Evolutionary conservation across 768 basidiomycete genomes (phyloP), one percentile per base, ranked within the genome.

Genomic region (Multifurca ochricompacta): DNA sequence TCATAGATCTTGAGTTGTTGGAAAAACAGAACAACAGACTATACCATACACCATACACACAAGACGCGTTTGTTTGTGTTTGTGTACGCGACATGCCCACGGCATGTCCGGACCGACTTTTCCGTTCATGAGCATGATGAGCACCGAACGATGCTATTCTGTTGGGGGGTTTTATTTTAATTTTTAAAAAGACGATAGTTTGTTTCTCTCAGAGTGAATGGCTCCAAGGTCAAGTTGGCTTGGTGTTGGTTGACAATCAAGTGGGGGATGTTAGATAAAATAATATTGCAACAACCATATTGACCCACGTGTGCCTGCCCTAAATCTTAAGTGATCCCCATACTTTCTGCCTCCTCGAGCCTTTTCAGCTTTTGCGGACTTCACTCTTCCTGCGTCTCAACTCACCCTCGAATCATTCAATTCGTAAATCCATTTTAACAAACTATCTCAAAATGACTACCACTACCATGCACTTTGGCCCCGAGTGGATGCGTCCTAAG

Each of bases 401-500:
- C 44, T 40, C 36, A n/a, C 54, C 37, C 32, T 41, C 50, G 25
- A 51, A 51, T 35, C 31, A 40, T 18, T 41, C n/a, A 7, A 28
- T 28, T 31, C 27, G 19, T 23, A 51, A 32, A 51, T 10, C 16
- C 48, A 25, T 46, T 14, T 28, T 11, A 23, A 11, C 37, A 16
- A 51, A 51, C 28, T 18, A 35, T 31, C 16, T 48, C 65, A 73
- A 70, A 73, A 77, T 77, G 77, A 67, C 77, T 42, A 66, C 86
- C 59, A 75, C 77, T 25, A 83, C 87, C 10, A 86, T 91, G 81
- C 89, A 91, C 68, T 91, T 91, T 75, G 89, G 87, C 65, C 89
- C 89, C 43, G 89, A 91, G 71, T 91, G 89, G 89, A 91, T 91
- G 89, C 82, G 89, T 64, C 78, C 82, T 61, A 90, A 90, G 72